Evolutionary conservation across 2,329 filamentous ascomycete genomes (phyloP).

Genomic region (Alternaria sp.): DNA sequence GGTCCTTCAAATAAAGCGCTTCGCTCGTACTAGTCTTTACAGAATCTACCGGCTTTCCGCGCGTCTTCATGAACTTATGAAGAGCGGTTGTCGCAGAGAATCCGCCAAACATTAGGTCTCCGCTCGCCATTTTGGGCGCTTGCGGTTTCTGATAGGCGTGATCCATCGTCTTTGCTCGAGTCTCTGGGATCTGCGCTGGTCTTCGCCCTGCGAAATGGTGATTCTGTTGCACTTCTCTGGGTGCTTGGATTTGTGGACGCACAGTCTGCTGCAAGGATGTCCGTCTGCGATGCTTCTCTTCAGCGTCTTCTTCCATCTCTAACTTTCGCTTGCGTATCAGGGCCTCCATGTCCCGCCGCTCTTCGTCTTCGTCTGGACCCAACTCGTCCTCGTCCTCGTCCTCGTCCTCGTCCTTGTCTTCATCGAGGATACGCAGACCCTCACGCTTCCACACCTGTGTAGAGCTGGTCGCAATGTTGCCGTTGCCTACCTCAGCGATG

Average conservation of each 20-base stretch:
- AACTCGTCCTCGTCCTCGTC: conserved; percentile 42
- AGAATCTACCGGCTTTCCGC: conserved; percentile 43
- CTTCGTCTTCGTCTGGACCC: conserved; percentile 30
- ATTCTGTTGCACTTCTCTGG: conserved; percentile 1
- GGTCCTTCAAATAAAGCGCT: background rate
- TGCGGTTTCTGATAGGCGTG: background rate
- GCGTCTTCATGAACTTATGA: conserved; percentile 61
- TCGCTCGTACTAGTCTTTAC: background rate
- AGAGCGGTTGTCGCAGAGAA: conserved; percentile 57
- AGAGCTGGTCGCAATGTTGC: conserved; percentile 52
- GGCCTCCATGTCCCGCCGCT: conserved; percentile 44
- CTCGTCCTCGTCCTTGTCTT: conserved; percentile 45
- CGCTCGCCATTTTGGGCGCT: conserved; percentile 8
- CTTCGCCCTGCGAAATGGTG: conserved; percentile 3
- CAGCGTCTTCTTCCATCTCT: conserved; percentile 31
- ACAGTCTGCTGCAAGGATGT: background rate
- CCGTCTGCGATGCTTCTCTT: conserved; percentile 8
- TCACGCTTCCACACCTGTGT: conserved; percentile 59
- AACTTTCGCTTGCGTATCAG: conserved; percentile 53
- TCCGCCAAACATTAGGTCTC: conserved; percentile 46
- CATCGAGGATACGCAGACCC: conserved; percentile 58
- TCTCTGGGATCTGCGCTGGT: background rate
- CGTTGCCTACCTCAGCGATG: conserved; percentile 45
- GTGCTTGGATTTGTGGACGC: background rate
- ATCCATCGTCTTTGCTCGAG: background rate